Conservation (phyloP, 768 basidiomycete genomes). For the Trichaptum fuscoviolaceum region DNA sequence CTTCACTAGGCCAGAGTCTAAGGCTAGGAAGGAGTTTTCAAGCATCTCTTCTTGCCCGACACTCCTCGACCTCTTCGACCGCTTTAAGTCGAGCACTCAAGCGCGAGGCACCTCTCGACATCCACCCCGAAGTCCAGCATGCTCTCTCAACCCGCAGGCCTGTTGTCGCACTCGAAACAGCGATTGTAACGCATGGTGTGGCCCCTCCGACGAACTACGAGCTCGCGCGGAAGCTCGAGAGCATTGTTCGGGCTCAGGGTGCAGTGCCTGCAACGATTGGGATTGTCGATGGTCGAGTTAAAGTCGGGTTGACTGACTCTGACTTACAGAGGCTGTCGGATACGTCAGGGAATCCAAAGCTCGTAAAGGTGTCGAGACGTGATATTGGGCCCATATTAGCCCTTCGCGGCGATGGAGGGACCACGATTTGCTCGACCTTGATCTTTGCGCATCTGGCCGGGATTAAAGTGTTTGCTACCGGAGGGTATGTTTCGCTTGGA, state of each 20-base stretch:
- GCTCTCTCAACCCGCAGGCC: constrained; percentile 62
- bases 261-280: constrained; percentile 91
- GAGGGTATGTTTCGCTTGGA: constrained; percentile 56
- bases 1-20: neutral
- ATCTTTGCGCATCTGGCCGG: constrained; percentile 76
- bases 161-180: constrained; percentile 88
- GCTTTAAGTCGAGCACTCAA: neutral
- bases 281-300: constrained; percentile 74
- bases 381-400: constrained; percentile 78
- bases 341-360: constrained; percentile 31
- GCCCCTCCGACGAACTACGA: constrained; percentile 74
- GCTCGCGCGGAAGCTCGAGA: constrained; percentile 67
- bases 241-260: constrained; percentile 65
- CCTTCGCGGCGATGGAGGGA: constrained; percentile 67
- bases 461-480: constrained; percentile 91
- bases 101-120: constrained; percentile 40
- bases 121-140: constrained; percentile 80
- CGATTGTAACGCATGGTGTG: constrained; percentile 90
- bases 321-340: constrained; percentile 71
- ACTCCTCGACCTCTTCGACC: neutral
- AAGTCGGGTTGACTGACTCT: constrained; percentile 66
- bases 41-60: neutral
- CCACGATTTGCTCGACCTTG: constrained; percentile 68
- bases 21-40: neutral
- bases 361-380: constrained; percentile 69